Evolutionary conservation across 164 flowering plant species (phyloP).

Genomic region (Nymphaea colorata): DNA sequence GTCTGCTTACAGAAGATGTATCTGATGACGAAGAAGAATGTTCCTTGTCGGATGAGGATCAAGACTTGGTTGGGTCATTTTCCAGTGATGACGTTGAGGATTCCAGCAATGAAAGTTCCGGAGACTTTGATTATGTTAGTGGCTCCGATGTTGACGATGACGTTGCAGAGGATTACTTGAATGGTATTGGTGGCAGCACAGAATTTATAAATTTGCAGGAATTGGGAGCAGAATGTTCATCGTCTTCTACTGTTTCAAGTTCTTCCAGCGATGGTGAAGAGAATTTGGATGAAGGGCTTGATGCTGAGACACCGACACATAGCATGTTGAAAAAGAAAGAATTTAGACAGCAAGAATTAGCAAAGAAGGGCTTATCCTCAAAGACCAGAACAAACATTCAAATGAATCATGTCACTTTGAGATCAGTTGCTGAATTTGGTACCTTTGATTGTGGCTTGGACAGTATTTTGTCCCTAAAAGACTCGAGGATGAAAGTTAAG

Average conservation of each 20-base stretch:
- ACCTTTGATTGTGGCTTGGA: constrained; percentile 24
- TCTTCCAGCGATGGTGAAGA: constrained; percentile 38
- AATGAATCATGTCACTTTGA: constrained; percentile 4
- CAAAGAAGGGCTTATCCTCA: constrained; percentile 53
- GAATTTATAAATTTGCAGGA: constrained; percentile 34
- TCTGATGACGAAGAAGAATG: constrained; percentile 32
- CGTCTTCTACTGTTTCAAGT: constrained; percentile 11
- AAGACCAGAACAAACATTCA: constrained; percentile 16
- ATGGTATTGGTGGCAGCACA: constrained; percentile 76
- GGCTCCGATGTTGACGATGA: constrained; percentile 75
- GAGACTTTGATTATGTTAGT: constrained; percentile 22
- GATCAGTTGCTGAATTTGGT: constrained; percentile 10
- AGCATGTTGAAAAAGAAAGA: not conserved
- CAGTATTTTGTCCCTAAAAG: constrained; percentile 55
- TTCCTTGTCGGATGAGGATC: constrained; percentile 22
- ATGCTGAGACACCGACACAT: constrained; percentile 19
- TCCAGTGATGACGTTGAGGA: constrained; percentile 14
- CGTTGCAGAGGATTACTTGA: constrained; percentile 65
- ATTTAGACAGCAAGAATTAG: constrained; percentile 38
- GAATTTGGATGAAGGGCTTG: constrained; percentile 38
- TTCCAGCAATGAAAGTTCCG: constrained; percentile 24
- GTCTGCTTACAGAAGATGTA: constrained; percentile 64
- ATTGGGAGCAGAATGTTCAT: constrained; percentile 19
- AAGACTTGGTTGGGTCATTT: constrained; percentile 18
- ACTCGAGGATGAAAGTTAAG: constrained; percentile 40